Conservation (phyloP, 805 yeast genomes). For the Blastobotrys terrestris region DNA sequence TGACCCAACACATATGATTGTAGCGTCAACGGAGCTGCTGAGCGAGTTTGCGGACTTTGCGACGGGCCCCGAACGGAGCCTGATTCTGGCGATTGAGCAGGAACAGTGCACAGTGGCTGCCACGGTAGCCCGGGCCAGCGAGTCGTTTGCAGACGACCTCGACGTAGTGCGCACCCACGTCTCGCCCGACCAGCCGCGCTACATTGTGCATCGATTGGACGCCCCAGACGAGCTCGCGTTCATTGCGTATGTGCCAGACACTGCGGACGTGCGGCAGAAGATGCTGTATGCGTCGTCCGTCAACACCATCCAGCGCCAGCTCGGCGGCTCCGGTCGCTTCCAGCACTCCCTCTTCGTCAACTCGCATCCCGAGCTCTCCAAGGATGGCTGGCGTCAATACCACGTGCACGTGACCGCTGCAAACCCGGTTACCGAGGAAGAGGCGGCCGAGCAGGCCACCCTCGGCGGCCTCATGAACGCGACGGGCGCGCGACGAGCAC, state of each 20-base stretch:
- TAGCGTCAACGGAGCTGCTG: slow-evolving; percentile 41
- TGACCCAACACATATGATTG: slow-evolving; percentile 15
- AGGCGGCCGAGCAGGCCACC: slow-evolving; percentile 39
- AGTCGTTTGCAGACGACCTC: slow-evolving; percentile 34
- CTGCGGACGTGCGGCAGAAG: slow-evolving; percentile 71
- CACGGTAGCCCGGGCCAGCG: slow-evolving; percentile 25
- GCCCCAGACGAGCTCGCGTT: slow-evolving; percentile 41
- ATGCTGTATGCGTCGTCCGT: slow-evolving; percentile 94
- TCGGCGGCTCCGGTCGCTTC: slow-evolving; percentile 56
- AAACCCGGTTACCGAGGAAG: slow-evolving; percentile 54
- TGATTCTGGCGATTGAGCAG: slow-evolving; percentile 34
- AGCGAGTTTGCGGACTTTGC: slow-evolving; percentile 40
- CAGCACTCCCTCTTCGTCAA: slow-evolving; percentile 49
- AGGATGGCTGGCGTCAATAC: slow-evolving; percentile 42
- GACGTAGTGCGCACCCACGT: slow-evolving; percentile 29
- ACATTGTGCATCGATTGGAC: slow-evolving; percentile 39
- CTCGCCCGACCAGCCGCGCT: slow-evolving; percentile 40
- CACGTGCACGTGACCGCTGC: slow-evolving; percentile 33
- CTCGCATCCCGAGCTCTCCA: slow-evolving; percentile 47
- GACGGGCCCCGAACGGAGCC: slow-evolving; percentile 31
- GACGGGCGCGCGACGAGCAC: slow-evolving; percentile 25
- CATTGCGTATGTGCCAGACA: slow-evolving; percentile 81
- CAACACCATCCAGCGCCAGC: slow-evolving; percentile 62
- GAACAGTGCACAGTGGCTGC: slow-evolving; percentile 14
- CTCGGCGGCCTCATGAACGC: slow-evolving; percentile 29